Conservation (phyloP, 768 basidiomycete genomes). For the Sporobolomyces roseus region DNA sequence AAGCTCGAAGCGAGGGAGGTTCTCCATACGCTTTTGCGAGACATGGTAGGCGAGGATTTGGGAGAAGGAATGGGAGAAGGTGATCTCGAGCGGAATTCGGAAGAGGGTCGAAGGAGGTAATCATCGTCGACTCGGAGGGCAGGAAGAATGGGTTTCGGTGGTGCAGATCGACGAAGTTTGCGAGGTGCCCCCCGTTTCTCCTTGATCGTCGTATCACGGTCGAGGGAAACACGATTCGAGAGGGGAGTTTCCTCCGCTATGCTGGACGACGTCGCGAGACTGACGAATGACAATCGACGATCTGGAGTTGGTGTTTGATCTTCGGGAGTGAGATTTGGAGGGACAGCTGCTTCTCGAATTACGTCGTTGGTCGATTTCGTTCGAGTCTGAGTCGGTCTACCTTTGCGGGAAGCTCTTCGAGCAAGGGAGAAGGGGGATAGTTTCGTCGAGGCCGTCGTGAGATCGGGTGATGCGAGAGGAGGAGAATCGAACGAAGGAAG, state of each 20-base stretch:
- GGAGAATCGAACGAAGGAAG: neutral
- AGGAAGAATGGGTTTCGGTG: neutral
- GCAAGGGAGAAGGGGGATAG: slow-evolving; percentile 22
- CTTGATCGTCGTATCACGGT: slow-evolving; percentile 23
- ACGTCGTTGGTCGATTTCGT: slow-evolving; percentile 20
- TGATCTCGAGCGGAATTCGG: neutral
- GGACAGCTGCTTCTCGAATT: neutral
- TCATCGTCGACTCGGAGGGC: slow-evolving; percentile 28
- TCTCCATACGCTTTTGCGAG: slow-evolving; percentile 5
- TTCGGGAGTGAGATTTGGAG: slow-evolving; percentile 3
- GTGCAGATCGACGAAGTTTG: slow-evolving; percentile 12
- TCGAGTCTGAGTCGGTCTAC: neutral
- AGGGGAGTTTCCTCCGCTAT: neutral
- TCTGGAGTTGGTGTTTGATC: neutral
- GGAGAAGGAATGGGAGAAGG: neutral
- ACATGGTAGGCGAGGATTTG: neutral
- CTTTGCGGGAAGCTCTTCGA: neutral
- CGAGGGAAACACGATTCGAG: neutral
- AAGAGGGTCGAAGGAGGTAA: slow-evolving; percentile 14
- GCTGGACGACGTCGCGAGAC: neutral
- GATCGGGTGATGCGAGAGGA: slow-evolving; percentile 11
- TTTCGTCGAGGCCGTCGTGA: neutral
- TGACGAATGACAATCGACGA: neutral
- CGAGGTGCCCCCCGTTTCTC: slow-evolving; percentile 17
- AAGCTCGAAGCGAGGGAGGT: slow-evolving; percentile 7